Percentiles rank a stretch among this genome's conserved stretches.
Evolutionary conservation across 768 basidiomycete genomes (phyloP).

Genomic region (Amanita fuliginea): DNA sequence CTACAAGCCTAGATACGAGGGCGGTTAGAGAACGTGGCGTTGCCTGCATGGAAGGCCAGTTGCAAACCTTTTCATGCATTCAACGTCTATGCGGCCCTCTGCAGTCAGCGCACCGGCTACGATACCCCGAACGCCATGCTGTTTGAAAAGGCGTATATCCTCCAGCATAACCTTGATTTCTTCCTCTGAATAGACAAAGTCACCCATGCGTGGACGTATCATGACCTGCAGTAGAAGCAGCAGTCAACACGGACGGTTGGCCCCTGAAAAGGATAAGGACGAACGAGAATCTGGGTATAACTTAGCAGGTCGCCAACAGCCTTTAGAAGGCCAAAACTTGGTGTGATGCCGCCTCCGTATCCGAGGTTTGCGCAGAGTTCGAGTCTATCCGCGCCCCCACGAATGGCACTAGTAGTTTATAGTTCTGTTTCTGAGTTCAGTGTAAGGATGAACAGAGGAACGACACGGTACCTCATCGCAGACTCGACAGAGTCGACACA

Average conservation of each 20-base stretch:
- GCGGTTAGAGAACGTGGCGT: not conserved
- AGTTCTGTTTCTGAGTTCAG: slow-evolving; percentile 7
- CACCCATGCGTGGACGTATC: slow-evolving; percentile 71
- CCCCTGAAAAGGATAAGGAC: slow-evolving; percentile 6
- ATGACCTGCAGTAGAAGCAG: slow-evolving; percentile 40
- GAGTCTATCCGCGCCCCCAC: slow-evolving; percentile 65
- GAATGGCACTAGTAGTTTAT: slow-evolving; percentile 49
- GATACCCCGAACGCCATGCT: slow-evolving; percentile 47
- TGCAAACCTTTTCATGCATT: slow-evolving; percentile 43
- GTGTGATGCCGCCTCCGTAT: slow-evolving; percentile 74
- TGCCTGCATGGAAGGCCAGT: not conserved
- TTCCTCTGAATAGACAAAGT: slow-evolving; percentile 59
- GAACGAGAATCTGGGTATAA: slow-evolving; percentile 58
- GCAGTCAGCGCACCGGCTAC: slow-evolving; percentile 53
- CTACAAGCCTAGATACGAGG: slow-evolving; percentile 32
- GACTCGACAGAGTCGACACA: slow-evolving; percentile 74
- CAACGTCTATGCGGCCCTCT: slow-evolving; percentile 49
- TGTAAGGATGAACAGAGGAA: not conserved
- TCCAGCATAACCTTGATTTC: slow-evolving; percentile 69
- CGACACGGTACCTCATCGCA: slow-evolving; percentile 42
- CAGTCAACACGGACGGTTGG: slow-evolving; percentile 3
- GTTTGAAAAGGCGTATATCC: slow-evolving; percentile 56
- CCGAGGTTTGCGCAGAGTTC: slow-evolving; percentile 65
- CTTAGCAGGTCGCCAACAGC: slow-evolving; percentile 38
- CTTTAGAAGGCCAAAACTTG: slow-evolving; percentile 63